Evolutionary conservation across 129 eudicot genomes (phyloP).

Genomic region (Kitagawia praeruptora): DNA sequence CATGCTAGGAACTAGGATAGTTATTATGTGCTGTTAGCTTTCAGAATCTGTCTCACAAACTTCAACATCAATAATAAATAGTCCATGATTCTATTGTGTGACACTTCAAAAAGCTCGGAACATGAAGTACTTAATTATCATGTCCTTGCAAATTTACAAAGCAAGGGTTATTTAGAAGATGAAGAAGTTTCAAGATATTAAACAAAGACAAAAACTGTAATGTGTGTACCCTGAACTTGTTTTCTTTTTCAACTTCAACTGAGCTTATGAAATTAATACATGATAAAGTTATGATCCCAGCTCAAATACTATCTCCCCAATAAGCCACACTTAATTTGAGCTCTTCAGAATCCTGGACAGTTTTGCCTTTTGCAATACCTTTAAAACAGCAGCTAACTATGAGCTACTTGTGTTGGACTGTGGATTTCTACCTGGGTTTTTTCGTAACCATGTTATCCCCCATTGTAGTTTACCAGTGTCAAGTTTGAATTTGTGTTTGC

Average conservation of each 20-base stretch:
- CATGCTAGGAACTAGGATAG: neutral
- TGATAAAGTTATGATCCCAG: no score
- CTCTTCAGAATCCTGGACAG: neutral
- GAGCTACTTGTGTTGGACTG: no score
- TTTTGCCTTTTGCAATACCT: slow-evolving; percentile 38
- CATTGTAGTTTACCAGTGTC: slow-evolving; percentile 50
- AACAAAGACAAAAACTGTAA: neutral
- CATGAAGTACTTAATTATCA: neutral
- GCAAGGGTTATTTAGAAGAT: neutral
- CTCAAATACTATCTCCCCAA: no score
- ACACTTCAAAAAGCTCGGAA: neutral
- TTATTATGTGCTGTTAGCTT: neutral
- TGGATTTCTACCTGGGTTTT: no score
- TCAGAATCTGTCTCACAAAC: neutral
- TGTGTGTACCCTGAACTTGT: neutral
- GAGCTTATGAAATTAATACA: neutral
- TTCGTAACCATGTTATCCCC: no score
- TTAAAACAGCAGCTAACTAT: slow-evolving; percentile 31
- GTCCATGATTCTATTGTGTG: neutral
- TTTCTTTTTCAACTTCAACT: neutral
- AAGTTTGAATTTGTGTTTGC: slow-evolving; percentile 33
- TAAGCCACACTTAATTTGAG: neutral
- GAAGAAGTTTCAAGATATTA: neutral
- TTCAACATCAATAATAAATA: neutral
- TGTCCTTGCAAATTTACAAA: no score